Percentiles rank a stretch among this genome's conserved stretches.
Evolutionary conservation across 108 stramenopile genomes (phyloP).

Genomic region (Stephanodiscus minutulus): DNA sequence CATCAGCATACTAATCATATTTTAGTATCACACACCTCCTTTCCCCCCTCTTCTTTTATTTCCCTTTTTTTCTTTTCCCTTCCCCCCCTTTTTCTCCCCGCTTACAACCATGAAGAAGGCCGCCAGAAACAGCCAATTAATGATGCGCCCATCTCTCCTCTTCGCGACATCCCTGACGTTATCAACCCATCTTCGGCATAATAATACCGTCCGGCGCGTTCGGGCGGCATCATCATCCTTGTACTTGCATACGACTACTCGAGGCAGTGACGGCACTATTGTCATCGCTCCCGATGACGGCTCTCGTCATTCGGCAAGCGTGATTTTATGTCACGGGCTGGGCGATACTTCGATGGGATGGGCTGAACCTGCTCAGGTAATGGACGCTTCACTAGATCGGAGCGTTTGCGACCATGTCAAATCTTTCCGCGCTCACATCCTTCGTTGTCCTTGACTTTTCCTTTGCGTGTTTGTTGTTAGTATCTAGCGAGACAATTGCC

Average conservation of each 20-base stretch:
- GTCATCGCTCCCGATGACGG: slow-evolving; percentile 20
- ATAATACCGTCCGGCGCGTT: background rate
- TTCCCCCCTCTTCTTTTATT: too few relatives aligned
- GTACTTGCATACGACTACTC: slow-evolving; percentile 2
- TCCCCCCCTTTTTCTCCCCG: too few relatives aligned
- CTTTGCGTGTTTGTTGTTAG: slow-evolving; percentile 1
- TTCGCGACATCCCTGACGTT: slow-evolving; percentile 29
- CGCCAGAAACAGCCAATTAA: too few relatives aligned
- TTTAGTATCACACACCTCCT: too few relatives aligned
- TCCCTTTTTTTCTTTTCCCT: too few relatives aligned
- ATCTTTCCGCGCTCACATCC: background rate
- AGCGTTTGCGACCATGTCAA: background rate
- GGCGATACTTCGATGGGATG: slow-evolving; percentile 68
- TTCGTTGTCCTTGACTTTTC: background rate
- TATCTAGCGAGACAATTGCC: slow-evolving; percentile 46
- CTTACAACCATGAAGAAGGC: too few relatives aligned
- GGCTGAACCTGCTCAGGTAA: slow-evolving; percentile 43
- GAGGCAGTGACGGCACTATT: slow-evolving; percentile 31
- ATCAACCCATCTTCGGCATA: slow-evolving; percentile 15
- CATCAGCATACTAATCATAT: too few relatives aligned
- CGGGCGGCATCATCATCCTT: slow-evolving; percentile 13
- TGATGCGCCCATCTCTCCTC: slow-evolving; percentile 30
- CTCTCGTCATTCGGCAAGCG: slow-evolving; percentile 38
- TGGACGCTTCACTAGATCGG: background rate
- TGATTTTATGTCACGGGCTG: slow-evolving; percentile 67